Base-by-base conservation (phyloP, 176 grass and related monocot genomes). In the Oryza rufipogon region DNA sequence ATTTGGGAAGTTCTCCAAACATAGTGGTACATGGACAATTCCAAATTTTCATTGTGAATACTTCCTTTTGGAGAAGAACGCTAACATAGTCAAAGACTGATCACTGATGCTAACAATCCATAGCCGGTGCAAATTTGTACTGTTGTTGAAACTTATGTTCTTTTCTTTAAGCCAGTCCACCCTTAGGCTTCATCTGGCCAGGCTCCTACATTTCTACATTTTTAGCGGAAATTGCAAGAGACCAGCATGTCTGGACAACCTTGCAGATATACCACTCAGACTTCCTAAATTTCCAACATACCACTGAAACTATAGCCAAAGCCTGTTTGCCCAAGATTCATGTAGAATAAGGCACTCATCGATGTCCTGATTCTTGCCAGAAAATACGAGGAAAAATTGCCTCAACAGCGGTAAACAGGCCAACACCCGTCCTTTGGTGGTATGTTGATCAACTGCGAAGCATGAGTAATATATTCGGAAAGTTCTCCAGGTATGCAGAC, bases 261-360 rank as follows among this genome's bases (percentile, higher is more conserved):
- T 86, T 73, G 67, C 75, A 68, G 15, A 38, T 0, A 12, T 58
- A 33, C 45, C 54, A 68, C 4, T 58, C 33, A 86, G 58, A 41
- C 70, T 74, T 80, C 30, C 20, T 9, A 51, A 61, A 42, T 66
- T 80, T 2, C 69, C 45, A 79, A 73, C 16, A 54, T 54, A 54
- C 5, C 51, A 54, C 51, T 2, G 5, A 54, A 54, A 48, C 12
- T 11, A 48, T 14, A 48, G 46, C 46, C 46, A 48, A 48, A 13
- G 11, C 9, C 46, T 48, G 3, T 14, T 48, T 48, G 12, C 12
- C 12, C 0, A 12, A 12, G 46, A 0, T 14, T 48, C 47, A 49
- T 9, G 12, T 15, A 49, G 47, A 49, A 49, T 11, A 49, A 49
- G 47, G 47, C 47, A 49, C 47, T 49, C 11, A 49, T 49, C 12